phyloP scores from a whole-genome alignment of 805 yeast species.

The Candida orba region DNA sequence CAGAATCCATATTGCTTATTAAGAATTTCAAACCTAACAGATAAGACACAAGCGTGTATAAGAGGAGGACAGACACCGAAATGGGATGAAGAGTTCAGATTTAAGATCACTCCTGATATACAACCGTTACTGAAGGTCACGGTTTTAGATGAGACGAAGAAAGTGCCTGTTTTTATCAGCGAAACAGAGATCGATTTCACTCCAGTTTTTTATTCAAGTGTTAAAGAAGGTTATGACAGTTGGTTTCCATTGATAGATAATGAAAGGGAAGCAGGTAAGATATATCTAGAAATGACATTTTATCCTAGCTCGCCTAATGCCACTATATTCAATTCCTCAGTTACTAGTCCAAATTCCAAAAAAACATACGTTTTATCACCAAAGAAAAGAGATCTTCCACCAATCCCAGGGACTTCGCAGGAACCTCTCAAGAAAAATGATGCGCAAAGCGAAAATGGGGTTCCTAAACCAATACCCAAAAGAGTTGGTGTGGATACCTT shows the following conservation, averaged over 20 bases:
- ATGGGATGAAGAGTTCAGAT: slow-evolving; percentile 75
- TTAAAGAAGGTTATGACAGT: slow-evolving; percentile 70
- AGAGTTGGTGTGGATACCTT: not conserved
- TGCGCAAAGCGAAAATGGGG: slow-evolving; percentile 1
- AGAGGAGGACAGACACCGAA: slow-evolving; percentile 94
- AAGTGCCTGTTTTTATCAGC: slow-evolving; percentile 83
- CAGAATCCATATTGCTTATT: slow-evolving; percentile 88
- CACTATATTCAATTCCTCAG: slow-evolving; percentile 1
- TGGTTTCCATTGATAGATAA: slow-evolving; percentile 74
- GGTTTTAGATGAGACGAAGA: slow-evolving; percentile 77
- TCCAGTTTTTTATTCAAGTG: slow-evolving; percentile 58
- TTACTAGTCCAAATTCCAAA: slow-evolving; percentile 1
- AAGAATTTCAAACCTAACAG: slow-evolving; percentile 74
- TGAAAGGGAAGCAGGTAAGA: slow-evolving; percentile 76
- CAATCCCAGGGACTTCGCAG: slow-evolving; percentile 19
- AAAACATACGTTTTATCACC: not conserved
- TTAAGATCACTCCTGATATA: slow-evolving; percentile 55
- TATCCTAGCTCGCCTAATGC: slow-evolving; percentile 44
- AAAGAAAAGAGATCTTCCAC: slow-evolving; percentile 21
- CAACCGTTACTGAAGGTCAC: slow-evolving; percentile 61
- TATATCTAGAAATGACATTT: slow-evolving; percentile 87
- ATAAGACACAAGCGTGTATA: slow-evolving; percentile 66
- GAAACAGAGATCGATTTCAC: slow-evolving; percentile 72
- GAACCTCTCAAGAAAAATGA: not conserved
- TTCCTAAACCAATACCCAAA: slow-evolving; percentile 22